Evolutionary conservation across 257 asterid genomes (phyloP).

Genomic region (Capsicum baccatum): DNA sequence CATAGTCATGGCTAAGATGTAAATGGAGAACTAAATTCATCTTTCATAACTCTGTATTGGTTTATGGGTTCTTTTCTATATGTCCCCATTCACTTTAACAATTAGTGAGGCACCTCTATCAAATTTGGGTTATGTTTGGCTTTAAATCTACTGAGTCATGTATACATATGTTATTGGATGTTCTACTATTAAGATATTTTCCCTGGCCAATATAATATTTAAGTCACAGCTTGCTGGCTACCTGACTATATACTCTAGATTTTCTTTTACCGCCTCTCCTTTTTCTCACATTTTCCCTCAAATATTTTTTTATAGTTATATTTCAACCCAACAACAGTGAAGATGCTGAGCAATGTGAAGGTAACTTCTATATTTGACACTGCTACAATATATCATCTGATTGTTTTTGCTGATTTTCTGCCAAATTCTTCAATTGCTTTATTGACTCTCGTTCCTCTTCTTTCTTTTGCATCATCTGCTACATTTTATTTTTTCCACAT

Average conservation of each 20-base stretch:
- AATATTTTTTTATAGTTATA: slow-evolving; percentile 62
- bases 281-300: neutral
- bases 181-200: slow-evolving; percentile 19
- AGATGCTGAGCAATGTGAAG: slow-evolving; percentile 99
- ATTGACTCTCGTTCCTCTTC: too few relatives aligned
- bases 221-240: neutral
- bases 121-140: too few relatives aligned
- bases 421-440: too few relatives aligned
- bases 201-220: neutral
- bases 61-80: too few relatives aligned
- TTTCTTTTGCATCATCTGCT: too few relatives aligned
- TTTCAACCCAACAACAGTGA: slow-evolving; percentile 98
- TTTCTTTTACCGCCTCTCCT: slow-evolving; percentile 10
- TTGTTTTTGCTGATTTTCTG: slow-evolving; percentile 1
- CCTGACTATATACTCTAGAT: neutral
- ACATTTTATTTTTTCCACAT: too few relatives aligned
- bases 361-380: slow-evolving; percentile 45
- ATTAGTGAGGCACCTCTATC: too few relatives aligned
- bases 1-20: too few relatives aligned
- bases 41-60: too few relatives aligned
- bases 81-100: too few relatives aligned
- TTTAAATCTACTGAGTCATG: too few relatives aligned
- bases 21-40: too few relatives aligned
- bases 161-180: neutral
- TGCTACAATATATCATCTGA: neutral